Percentiles rank a stretch among this genome's conserved stretches.
These are phyloP conservation scores for Prillingera fragicola DNA, from an alignment of 1,284 basidiomycete species.

Conservation along the genomic window DNA sequence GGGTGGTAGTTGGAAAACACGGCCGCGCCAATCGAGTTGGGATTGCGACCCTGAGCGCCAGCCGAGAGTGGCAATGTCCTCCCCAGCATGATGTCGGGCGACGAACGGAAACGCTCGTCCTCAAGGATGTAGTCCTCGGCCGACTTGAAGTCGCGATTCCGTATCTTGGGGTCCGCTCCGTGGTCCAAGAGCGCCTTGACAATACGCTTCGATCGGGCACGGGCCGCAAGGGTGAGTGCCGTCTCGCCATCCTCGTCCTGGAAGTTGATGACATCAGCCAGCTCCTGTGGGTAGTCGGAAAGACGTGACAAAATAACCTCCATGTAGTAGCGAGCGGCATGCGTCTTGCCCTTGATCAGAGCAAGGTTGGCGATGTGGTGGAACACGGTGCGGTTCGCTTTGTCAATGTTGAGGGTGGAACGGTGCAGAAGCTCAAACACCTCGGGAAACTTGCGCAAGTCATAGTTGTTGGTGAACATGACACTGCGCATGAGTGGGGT, in stretches of 20 bases:
- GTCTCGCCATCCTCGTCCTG: conserved; percentile 99
- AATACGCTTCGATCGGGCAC: conserved; percentile 92
- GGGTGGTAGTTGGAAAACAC: conserved; percentile 45
- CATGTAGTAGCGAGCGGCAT: conserved; percentile 98
- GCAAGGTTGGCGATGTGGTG: conserved; percentile 99
- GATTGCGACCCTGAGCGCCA: conserved; percentile 1
- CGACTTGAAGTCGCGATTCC: conserved; percentile 92
- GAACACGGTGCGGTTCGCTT: conserved; percentile 95
- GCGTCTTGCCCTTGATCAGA: conserved; percentile 93
- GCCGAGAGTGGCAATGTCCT: conserved; percentile 5
- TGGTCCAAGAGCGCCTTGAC: conserved; percentile 95
- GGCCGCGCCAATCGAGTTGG: conserved; percentile 16
- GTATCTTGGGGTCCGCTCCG: conserved; percentile 92
- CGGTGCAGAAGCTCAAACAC: conserved; percentile 94
- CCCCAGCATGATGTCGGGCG: conserved; percentile 52
- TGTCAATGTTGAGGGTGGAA: conserved; percentile 97
- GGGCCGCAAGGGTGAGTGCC: conserved; percentile 90
- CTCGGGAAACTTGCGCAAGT: conserved; percentile 97
- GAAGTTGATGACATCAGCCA: conserved; percentile 98
- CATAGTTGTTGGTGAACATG: conserved; percentile 99
- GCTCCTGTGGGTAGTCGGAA: conserved; percentile 90
- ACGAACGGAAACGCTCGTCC: conserved; percentile 93
- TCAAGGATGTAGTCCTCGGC: conserved; percentile 99
- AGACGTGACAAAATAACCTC: conserved; percentile 87
- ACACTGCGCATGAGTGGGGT: conserved; percentile 97